Percentiles rank a stretch among this genome's conserved stretches.
Conservation (phyloP, 2,329 filamentous ascomycete species). For the Pyrenochaeta sp. region DNA sequence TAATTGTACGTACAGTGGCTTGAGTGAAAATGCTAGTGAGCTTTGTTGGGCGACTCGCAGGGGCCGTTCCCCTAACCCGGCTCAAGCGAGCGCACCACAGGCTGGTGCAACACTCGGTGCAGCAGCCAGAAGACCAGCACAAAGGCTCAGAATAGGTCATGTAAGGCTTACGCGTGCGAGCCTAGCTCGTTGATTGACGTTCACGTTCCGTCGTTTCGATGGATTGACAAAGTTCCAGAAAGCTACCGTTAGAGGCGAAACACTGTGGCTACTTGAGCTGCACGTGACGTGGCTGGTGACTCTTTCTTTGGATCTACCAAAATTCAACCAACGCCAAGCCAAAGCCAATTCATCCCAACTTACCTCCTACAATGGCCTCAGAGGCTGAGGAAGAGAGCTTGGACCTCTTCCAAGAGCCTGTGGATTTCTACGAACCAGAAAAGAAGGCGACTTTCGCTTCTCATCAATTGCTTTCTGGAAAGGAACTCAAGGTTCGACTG, state of each 20-base stretch:
- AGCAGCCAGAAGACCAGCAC: conserved; percentile 8
- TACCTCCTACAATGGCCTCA: conserved; percentile 34
- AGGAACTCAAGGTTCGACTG: conserved; percentile 74
- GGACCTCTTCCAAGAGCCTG: conserved; percentile 80
- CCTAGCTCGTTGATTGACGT: conserved; percentile 14
- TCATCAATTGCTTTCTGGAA: conserved; percentile 73
- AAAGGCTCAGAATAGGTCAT: not conserved
- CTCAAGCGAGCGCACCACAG: not conserved
- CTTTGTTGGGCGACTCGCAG: too few relatives aligned
- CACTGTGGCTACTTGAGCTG: conserved; percentile 12
- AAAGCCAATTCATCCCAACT: conserved; percentile 14
- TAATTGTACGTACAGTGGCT: not conserved
- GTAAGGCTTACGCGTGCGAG: conserved; percentile 11
- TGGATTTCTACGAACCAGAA: conserved; percentile 80
- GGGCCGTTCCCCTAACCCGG: not conserved
- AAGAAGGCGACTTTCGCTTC: conserved; percentile 77
- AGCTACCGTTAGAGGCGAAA: conserved; percentile 18
- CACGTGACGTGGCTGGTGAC: conserved; percentile 20
- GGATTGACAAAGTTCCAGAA: conserved; percentile 14
- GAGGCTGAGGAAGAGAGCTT: conserved; percentile 49
- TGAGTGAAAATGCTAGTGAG: not conserved
- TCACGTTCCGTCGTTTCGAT: conserved; percentile 9
- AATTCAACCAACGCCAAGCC: conserved; percentile 29
- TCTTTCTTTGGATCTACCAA: conserved; percentile 23
- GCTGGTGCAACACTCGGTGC: conserved; percentile 1